A percentile compares a stretch with the other conserved stretches of the same genome.
These are phyloP conservation scores for Lycium barbarum DNA, from an alignment of 257 asterid species.

Conservation along the genomic window DNA sequence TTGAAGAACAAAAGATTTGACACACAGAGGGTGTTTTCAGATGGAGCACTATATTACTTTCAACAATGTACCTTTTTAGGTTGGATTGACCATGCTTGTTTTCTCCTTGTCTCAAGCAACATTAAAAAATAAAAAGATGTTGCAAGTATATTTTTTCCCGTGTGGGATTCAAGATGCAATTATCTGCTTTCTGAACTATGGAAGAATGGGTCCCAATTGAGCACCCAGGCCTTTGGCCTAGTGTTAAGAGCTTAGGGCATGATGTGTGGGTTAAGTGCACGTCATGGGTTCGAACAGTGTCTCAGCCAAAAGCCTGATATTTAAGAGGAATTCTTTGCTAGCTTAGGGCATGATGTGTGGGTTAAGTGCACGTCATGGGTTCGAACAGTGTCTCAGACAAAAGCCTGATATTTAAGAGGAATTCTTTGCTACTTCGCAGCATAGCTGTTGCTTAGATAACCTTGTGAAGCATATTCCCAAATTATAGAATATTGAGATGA, in stretches of 20 bases:
- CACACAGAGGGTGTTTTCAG: not conserved
- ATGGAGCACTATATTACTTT: not conserved
- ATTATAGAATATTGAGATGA: constrained; percentile 18
- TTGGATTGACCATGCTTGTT: not conserved
- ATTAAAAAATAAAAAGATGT: not conserved
- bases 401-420: not conserved
- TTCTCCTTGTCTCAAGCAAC: constrained; percentile 17
- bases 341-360: not conserved
- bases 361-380: not conserved
- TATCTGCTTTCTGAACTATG: constrained; percentile 5
- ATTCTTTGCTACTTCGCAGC: not conserved
- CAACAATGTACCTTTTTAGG: not conserved
- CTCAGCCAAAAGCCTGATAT: not conserved
- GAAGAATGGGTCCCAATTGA: constrained; percentile 12
- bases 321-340: too few relatives aligned
- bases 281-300: not conserved
- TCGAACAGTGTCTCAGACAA: not conserved
- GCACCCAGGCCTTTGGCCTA: not conserved
- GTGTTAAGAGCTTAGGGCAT: not conserved
- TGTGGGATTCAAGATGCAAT: not conserved
- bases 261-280: not conserved
- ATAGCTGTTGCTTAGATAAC: not conserved
- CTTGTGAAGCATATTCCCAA: not conserved
- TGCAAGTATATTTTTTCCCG: not conserved
- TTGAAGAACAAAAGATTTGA: constrained; percentile 17